These are phyloP conservation scores for Cytospora leucostoma DNA, from an alignment of 2,329 filamentous ascomycete species.

Conservation along the genomic window DNA sequence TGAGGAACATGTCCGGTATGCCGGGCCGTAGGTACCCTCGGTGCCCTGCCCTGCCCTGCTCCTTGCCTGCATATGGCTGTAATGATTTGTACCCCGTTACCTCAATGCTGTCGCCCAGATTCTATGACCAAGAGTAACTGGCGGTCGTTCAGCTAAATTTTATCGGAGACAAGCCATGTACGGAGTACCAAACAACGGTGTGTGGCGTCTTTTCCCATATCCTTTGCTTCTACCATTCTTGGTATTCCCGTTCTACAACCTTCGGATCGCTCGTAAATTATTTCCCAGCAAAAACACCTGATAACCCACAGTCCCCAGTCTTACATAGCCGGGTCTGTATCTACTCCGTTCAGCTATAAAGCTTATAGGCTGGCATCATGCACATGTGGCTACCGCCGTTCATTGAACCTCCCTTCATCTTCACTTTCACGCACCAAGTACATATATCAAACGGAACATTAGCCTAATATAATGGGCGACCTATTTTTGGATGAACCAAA, in stretches of 20 bases:
- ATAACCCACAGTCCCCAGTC: constrained; percentile 26
- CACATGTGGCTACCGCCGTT: not conserved
- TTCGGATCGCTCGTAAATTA: constrained; percentile 19
- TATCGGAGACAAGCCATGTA: not conserved
- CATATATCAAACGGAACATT: not conserved
- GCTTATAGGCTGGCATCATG: constrained; percentile 6
- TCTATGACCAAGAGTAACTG: not conserved
- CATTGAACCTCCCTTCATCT: not conserved
- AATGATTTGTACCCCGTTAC: not conserved
- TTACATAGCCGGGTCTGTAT: constrained; percentile 21
- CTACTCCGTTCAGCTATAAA: constrained; percentile 17
- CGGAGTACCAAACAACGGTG: not conserved
- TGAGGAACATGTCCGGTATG: not conserved
- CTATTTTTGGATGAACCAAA: constrained; percentile 27
- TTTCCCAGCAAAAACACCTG: constrained; percentile 30
- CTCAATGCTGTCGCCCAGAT: not conserved
- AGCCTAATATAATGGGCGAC: constrained; percentile 14
- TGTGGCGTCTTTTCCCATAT: not conserved
- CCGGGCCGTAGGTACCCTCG: not conserved
- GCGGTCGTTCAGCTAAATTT: not conserved
- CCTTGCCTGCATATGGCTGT: not conserved
- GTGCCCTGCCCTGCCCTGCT: not conserved
- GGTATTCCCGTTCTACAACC: not conserved
- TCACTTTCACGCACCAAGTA: not conserved
- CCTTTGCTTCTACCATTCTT: not conserved